These are phyloP conservation scores for Astrocystis sublimbata DNA, from an alignment of 495 filamentous ascomycete species.

Conservation along the genomic window DNA sequence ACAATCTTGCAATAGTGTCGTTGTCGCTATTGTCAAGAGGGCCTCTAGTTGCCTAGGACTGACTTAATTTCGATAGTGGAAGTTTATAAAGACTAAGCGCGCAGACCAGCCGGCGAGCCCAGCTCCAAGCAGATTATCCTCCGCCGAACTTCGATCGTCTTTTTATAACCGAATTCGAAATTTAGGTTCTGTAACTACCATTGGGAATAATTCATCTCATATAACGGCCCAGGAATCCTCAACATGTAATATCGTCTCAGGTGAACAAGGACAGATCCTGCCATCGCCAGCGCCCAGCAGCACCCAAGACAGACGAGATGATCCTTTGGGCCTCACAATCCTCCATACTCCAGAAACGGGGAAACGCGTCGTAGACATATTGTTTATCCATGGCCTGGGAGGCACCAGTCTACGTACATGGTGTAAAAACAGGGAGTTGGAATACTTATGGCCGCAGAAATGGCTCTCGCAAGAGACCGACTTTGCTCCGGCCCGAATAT, in stretches of 20 bases:
- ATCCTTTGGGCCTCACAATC: background rate
- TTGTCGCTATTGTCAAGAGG: background rate
- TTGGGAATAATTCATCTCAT: background rate
- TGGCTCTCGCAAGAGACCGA: background rate
- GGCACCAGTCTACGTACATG: background rate
- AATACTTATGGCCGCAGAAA: background rate
- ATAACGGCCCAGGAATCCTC: background rate
- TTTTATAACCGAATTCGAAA: background rate
- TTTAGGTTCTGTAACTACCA: background rate
- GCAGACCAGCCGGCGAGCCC: background rate
- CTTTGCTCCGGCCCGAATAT: background rate
- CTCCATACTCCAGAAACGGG: background rate
- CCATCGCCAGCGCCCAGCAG: background rate
- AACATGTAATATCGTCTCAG: background rate
- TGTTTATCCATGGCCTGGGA: conserved; percentile 5
- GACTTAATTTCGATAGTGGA: background rate
- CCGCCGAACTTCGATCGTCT: background rate
- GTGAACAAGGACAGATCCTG: background rate
- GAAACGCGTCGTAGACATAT: background rate
- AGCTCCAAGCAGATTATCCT: background rate
- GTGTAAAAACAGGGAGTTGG: background rate
- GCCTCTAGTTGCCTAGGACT: background rate
- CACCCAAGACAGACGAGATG: background rate
- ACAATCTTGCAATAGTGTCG: too few relatives aligned
- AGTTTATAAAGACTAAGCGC: background rate